Evolutionary conservation across 768 basidiomycete genomes (phyloP).

Genomic region (Auriscalpium orientale): DNA sequence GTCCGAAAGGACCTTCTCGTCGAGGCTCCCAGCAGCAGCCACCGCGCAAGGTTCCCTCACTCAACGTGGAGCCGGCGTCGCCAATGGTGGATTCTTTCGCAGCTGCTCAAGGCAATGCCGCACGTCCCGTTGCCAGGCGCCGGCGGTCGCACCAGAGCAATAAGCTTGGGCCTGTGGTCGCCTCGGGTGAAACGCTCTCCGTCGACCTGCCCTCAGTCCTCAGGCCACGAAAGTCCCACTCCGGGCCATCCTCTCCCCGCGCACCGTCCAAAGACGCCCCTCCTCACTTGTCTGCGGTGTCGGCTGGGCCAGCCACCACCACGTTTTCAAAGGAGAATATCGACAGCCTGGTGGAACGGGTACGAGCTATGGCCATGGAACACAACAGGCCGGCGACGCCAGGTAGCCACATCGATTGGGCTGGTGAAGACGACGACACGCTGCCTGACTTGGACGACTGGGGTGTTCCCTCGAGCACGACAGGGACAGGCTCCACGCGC

Average conservation of each 20-base stretch:
- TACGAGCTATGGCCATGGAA: conserved; percentile 66
- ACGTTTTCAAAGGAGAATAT: conserved; percentile 56
- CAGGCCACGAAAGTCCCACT: conserved; percentile 16
- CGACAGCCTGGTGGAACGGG: conserved; percentile 71
- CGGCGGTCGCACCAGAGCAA: conserved; percentile 38
- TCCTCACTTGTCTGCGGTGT: conserved; percentile 39
- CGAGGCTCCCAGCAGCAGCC: background rate
- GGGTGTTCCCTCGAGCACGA: conserved; percentile 50
- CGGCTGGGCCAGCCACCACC: conserved; percentile 23
- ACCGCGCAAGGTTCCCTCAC: conserved; percentile 7
- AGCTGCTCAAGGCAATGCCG: conserved; percentile 19
- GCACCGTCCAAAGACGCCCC: conserved; percentile 47
- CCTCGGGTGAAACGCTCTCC: conserved; percentile 15
- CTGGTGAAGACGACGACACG: conserved; percentile 74
- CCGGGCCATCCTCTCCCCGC: conserved; percentile 10
- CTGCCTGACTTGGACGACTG: conserved; percentile 83
- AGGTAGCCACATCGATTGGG: conserved; percentile 84
- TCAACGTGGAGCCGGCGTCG: conserved; percentile 13
- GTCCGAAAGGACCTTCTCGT: conserved; percentile 6
- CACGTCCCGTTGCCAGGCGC: conserved; percentile 40
- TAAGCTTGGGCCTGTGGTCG: conserved; percentile 17
- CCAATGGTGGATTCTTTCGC: conserved; percentile 1
- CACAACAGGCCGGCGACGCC: conserved; percentile 60
- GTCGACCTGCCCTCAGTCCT: conserved; percentile 8
- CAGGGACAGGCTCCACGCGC: conserved; percentile 4